Evolutionary conservation across 306 rosid genomes (phyloP).

Genomic region (Cucumis cinereus): DNA sequence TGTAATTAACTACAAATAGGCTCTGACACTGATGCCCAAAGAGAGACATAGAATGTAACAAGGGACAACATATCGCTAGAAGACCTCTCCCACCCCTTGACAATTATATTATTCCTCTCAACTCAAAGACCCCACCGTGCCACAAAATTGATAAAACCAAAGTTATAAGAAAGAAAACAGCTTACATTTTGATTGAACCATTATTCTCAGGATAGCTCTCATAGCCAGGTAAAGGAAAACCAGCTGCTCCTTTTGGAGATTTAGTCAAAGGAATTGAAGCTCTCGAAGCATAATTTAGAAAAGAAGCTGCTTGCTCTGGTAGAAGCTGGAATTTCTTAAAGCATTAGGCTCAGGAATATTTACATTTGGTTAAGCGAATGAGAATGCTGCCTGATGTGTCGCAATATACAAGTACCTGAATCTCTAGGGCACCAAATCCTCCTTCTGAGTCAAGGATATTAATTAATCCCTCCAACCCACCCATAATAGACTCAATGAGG

Average conservation of each 20-base stretch:
- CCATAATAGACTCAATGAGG: conserved; percentile 94
- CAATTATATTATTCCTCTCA: too few species aligned
- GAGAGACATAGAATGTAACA: too few species aligned
- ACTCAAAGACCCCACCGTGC: too few species aligned
- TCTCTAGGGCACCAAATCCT: conserved; percentile 96
- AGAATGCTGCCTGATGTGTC: neutral
- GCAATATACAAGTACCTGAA: conserved; percentile 44
- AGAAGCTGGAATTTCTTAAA: conserved; percentile 60
- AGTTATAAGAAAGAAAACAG: conserved; percentile 5
- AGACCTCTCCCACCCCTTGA: too few species aligned
- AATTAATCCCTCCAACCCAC: conserved; percentile 94
- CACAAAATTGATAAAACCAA: neutral
- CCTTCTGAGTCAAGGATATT: conserved; percentile 98
- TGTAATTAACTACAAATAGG: too few species aligned
- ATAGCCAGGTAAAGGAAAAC: conserved; percentile 84
- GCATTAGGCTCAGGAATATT: conserved; percentile 25
- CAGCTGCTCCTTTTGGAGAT: conserved; percentile 73
- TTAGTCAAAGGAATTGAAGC: conserved; percentile 52
- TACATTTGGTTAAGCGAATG: neutral
- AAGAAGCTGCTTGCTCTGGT: conserved; percentile 92
- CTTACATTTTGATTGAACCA: conserved; percentile 83
- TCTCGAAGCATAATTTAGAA: conserved; percentile 76
- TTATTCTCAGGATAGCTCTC: conserved; percentile 96
- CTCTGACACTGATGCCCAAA: too few species aligned
- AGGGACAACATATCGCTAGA: too few species aligned